A percentile compares a stretch with the other conserved stretches of the same genome.
phyloP scores from a whole-genome alignment of 805 yeast genomes.

The Kodamaea hsintzibuensis region DNA sequence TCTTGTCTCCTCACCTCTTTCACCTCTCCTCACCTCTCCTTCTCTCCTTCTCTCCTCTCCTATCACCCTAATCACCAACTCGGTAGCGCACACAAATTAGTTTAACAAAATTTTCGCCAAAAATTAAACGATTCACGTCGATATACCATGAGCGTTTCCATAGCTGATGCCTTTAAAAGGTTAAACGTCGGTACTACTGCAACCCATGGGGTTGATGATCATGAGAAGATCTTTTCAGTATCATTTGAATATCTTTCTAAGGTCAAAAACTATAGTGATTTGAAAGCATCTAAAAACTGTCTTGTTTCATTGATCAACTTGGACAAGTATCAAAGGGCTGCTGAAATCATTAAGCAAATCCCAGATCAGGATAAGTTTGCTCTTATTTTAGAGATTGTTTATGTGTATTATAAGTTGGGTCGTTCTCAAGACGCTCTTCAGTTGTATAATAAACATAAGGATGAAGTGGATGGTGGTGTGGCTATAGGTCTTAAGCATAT shows the following conservation, averaged over 20 bases:
- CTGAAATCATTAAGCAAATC: constrained; percentile 40
- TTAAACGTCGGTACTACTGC: constrained; percentile 30
- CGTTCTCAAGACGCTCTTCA: constrained; percentile 29
- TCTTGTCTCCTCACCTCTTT: too few relatives aligned
- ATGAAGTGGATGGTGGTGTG: constrained; percentile 18
- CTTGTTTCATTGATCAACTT: constrained; percentile 60
- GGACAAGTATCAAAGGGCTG: constrained; percentile 55
- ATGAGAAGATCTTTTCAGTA: constrained; percentile 37
- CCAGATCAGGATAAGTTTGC: constrained; percentile 32
- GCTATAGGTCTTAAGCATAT: constrained; percentile 46
- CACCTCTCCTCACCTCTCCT: too few relatives aligned
- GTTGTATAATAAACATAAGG: constrained; percentile 16
- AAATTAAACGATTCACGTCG: background rate
- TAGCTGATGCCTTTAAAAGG: constrained; percentile 42
- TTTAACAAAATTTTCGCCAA: background rate
- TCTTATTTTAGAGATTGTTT: constrained; percentile 54
- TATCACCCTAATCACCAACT: background rate
- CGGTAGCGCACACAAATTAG: background rate
- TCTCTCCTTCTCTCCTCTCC: background rate
- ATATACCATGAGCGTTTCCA: constrained; percentile 36
- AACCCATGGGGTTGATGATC: constrained; percentile 28
- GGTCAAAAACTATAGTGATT: constrained; percentile 36
- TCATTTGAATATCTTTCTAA: constrained; percentile 43
- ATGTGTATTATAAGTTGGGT: constrained; percentile 60
- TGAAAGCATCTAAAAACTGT: constrained; percentile 42